A percentile compares a stretch with the other conserved stretches of the same genome.
These are phyloP conservation scores for Zasmidium angulare DNA, from an alignment of 2,329 filamentous ascomycete genomes.

Conservation along the genomic window DNA sequence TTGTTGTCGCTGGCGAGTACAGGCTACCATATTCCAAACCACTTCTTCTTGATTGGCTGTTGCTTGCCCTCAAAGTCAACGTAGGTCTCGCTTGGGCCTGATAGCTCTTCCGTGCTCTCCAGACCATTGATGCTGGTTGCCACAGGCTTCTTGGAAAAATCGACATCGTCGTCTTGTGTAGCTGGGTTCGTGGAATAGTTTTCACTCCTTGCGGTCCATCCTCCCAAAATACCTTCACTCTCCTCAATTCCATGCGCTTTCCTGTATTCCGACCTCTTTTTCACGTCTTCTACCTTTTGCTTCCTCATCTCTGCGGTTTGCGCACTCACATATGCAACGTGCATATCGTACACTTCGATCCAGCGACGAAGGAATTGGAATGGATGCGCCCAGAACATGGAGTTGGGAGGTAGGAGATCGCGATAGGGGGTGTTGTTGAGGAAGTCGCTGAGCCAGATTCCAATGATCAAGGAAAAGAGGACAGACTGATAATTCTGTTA, in stretches of 20 bases:
- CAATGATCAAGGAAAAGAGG: slow-evolving; percentile 66
- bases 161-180: slow-evolving; percentile 40
- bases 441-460: slow-evolving; percentile 78
- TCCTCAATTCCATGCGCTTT: slow-evolving; percentile 79
- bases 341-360: slow-evolving; percentile 71
- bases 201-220: slow-evolving; percentile 44
- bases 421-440: slow-evolving; percentile 73
- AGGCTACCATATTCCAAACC: slow-evolving; percentile 72
- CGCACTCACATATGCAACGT: slow-evolving; percentile 69
- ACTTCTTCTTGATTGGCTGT: slow-evolving; percentile 68
- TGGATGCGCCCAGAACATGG: slow-evolving; percentile 69
- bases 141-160: slow-evolving; percentile 11
- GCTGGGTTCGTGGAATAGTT: slow-evolving; percentile 35
- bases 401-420: slow-evolving; percentile 72
- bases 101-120: neutral
- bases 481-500: slow-evolving; percentile 53
- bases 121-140: neutral
- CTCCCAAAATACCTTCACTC: slow-evolving; percentile 50
- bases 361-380: slow-evolving; percentile 64
- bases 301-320: slow-evolving; percentile 70
- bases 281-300: slow-evolving; percentile 76
- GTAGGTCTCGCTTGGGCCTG: slow-evolving; percentile 33
- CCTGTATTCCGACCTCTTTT: slow-evolving; percentile 82
- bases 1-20: neutral
- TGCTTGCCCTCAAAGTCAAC: slow-evolving; percentile 44